phyloP scores from a whole-genome alignment of 345 rosid genomes.

The Geranium rotundifolium region DNA sequence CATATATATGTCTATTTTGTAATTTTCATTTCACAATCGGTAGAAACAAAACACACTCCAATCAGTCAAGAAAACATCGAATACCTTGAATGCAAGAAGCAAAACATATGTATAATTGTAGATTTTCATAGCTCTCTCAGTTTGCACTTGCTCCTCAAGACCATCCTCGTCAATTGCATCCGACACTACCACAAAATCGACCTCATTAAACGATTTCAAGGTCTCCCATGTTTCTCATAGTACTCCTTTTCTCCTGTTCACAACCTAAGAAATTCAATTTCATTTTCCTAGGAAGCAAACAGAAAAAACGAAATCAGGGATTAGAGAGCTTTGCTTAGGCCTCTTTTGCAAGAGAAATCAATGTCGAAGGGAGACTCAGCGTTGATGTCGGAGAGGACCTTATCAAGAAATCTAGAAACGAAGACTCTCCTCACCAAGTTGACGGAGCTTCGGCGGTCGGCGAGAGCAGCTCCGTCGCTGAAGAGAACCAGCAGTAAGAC shows the following conservation, averaged over 20 bases:
- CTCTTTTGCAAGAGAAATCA: conserved; percentile 33
- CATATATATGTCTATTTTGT: conserved; percentile 40
- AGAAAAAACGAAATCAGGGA: too few species aligned
- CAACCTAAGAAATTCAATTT: too few species aligned
- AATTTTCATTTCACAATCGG: too few species aligned
- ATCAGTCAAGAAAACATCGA: too few species aligned
- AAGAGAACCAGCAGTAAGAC: too few species aligned
- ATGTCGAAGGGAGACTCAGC: conserved; percentile 30
- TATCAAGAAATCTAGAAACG: conserved; percentile 37
- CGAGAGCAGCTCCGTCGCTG: too few species aligned
- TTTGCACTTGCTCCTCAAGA: conserved; percentile 20
- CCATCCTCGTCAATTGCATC: conserved; percentile 18
- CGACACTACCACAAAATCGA: conserved; percentile 31
- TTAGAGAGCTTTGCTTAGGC: conserved; percentile 43
- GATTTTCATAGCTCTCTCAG: conserved; percentile 67
- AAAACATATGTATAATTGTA: conserved; percentile 68
- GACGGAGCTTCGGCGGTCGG: conserved; percentile 18
- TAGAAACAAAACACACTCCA: too few species aligned
- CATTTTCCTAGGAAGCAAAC: too few species aligned
- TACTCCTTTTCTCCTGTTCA: conserved; percentile 66
- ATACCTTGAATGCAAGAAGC: conserved; percentile 65
- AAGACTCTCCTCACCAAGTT: conserved; percentile 27
- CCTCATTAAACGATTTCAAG: conserved; percentile 67
- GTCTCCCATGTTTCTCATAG: conserved; percentile 64
- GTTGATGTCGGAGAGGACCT: conserved; percentile 36